Evolutionary conservation across 768 basidiomycete species (phyloP).

Genomic region (Tephrocybe sp.): DNA sequence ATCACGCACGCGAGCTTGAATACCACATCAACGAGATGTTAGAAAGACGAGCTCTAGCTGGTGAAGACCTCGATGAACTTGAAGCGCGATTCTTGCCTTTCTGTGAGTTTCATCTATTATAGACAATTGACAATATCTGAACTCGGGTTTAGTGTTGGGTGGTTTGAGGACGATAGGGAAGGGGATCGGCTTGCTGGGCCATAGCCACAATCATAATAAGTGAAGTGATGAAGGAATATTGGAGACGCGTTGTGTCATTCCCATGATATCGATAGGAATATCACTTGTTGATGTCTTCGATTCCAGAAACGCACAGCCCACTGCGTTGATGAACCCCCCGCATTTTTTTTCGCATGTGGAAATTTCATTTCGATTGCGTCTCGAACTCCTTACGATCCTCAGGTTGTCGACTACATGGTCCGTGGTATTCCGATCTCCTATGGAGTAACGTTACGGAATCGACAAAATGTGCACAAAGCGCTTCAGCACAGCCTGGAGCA

Average conservation of each 20-base stretch:
- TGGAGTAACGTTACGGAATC: too few species aligned
- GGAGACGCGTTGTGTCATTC: not conserved
- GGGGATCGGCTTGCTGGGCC: not conserved
- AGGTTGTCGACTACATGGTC: too few species aligned
- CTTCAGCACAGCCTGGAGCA: too few species aligned
- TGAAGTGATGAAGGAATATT: not conserved
- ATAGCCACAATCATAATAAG: not conserved
- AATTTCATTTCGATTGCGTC: too few species aligned
- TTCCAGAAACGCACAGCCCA: too few species aligned
- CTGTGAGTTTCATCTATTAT: not conserved
- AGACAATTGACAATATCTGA: not conserved
- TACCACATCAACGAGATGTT: not conserved
- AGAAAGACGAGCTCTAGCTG: not conserved
- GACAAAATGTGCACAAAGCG: too few species aligned
- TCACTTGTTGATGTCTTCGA: too few species aligned
- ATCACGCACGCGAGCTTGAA: slow-evolving; percentile 1
- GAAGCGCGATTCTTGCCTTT: slow-evolving; percentile 1
- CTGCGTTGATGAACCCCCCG: too few species aligned
- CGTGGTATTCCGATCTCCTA: too few species aligned
- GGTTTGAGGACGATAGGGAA: not conserved
- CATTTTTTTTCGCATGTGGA: too few species aligned
- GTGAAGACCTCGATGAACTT: not conserved
- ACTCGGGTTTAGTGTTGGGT: not conserved
- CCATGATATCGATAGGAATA: too few species aligned
- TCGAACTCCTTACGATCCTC: too few species aligned